Percentiles rank a stretch among this genome's conserved stretches.
Conservation (phyloP, 768 basidiomycete species). For the Auriculariales sp. region DNA sequence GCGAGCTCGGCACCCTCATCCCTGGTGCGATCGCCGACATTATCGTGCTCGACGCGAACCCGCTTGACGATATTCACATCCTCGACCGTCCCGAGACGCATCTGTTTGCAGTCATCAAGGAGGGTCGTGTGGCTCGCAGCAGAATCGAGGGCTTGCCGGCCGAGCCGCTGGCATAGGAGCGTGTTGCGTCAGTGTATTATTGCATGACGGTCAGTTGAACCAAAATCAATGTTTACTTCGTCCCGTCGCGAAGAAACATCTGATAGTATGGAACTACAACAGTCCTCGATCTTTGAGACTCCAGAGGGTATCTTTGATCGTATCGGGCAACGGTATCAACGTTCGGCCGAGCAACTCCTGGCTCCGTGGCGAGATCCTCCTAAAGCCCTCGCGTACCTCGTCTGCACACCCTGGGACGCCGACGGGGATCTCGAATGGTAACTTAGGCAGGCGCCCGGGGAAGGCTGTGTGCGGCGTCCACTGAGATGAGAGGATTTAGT, state of each 20-base stretch:
- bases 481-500: neutral
- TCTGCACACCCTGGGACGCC: neutral
- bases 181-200: too few species aligned
- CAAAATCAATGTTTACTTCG: too few species aligned
- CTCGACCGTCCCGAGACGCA: slow-evolving; percentile 26
- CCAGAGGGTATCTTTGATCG: neutral
- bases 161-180: neutral
- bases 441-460: neutral
- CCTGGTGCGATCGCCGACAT: slow-evolving; percentile 26
- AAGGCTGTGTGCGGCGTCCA: neutral
- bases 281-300: too few species aligned
- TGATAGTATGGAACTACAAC: too few species aligned
- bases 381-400: neutral
- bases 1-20: slow-evolving; percentile 20
- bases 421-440: neutral
- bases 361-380: neutral
- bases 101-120: slow-evolving; percentile 23
- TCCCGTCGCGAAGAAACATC: too few species aligned
- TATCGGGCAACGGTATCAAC: neutral
- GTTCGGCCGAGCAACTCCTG: neutral
- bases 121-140: slow-evolving; percentile 18
- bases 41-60: slow-evolving; percentile 24
- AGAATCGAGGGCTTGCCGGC: slow-evolving; percentile 11
- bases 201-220: too few species aligned
- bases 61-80: slow-evolving; percentile 26